Percentiles rank a stretch among this genome's conserved stretches.
These are phyloP conservation scores for Porodaedalea pini DNA, from an alignment of 1,284 basidiomycete genomes.

Conservation along the genomic window DNA sequence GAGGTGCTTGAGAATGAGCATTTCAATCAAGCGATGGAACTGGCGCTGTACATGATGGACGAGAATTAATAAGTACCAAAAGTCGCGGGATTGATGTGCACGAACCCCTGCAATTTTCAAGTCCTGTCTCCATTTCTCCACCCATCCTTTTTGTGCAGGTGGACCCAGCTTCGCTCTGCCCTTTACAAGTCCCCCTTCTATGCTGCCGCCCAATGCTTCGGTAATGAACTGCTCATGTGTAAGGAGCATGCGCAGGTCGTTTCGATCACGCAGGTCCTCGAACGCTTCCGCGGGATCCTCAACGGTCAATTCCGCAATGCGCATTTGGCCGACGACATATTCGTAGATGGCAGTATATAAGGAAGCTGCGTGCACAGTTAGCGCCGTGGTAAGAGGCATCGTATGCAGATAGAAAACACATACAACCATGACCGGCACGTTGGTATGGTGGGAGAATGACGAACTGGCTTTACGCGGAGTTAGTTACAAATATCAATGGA, in stretches of 20 bases:
- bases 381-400: constrained; percentile 9
- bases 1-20: constrained; percentile 79
- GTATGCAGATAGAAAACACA: constrained; percentile 28
- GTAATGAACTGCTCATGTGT: constrained; percentile 59
- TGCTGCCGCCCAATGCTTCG: constrained; percentile 51
- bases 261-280: constrained; percentile 90
- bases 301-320: constrained; percentile 87
- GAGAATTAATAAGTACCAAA: constrained; percentile 1
- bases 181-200: constrained; percentile 31
- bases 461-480: constrained; percentile 67
- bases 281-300: constrained; percentile 97
- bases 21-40: constrained; percentile 89
- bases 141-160: constrained; percentile 76
- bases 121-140: constrained; percentile 73
- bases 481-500: constrained; percentile 4
- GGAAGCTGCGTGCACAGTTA: constrained; percentile 51
- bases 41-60: constrained; percentile 61
- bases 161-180: constrained; percentile 67
- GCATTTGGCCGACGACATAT: constrained; percentile 61
- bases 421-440: constrained; percentile 86
- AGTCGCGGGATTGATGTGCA: constrained; percentile 17
- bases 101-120: constrained; percentile 87
- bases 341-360: constrained; percentile 88
- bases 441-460: constrained; percentile 92
- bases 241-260: constrained; percentile 84